Evolutionary conservation across 2,329 filamentous ascomycete genomes (phyloP), one percentile per base, ranked within the genome.

Genomic region (Fusarium tanahbumbuense): DNA sequence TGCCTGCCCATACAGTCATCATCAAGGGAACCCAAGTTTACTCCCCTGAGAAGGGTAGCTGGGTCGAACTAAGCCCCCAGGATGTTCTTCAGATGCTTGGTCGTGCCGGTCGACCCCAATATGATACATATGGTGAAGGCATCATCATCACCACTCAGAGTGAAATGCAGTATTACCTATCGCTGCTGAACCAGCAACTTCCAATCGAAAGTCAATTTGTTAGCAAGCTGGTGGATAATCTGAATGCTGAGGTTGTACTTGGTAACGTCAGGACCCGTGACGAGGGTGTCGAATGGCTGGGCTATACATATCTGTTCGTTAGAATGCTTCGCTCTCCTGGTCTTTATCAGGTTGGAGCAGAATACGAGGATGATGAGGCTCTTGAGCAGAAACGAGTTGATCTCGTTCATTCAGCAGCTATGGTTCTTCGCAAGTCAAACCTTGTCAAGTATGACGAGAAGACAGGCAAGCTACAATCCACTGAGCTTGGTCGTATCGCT

Each of bases 11-110:
- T 77, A 98, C 96, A 1, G 96, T 99, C 76, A 95, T 99, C 77
- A 99, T 99, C 84, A 99, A 99, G 82, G 96, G 96, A 58, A 99
- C 96, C 2, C 94, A 97, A 77, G 92, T 99, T 22, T 99, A 99
- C 82, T 98, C 96, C 0, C 96, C 96, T 1, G 96, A 99, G 79
- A 98, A 98, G 83, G 96, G 96, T 83, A 96, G 93, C 80, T 99
- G 96, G 95, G 94, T 99, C 22, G 97, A 99, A 79, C 83, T 99
- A 56, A 98, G 94, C 76, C 96, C 96, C 15, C 96, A 99, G 79
- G 96, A 99, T 82, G 95, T 99, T 37, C 85, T 99, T 53, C 96
- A 99, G 80, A 99, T 99, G 97, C 89, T 99, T 76, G 96, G 96
- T 77, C 94, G 96, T 86, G 97, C 96, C 56, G 96, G 96, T 78